A percentile compares a stretch with the other conserved stretches of the same genome.
Evolutionary conservation across 495 filamentous ascomycete species (phyloP).

Genomic region (Stereocaulon alpinum): DNA sequence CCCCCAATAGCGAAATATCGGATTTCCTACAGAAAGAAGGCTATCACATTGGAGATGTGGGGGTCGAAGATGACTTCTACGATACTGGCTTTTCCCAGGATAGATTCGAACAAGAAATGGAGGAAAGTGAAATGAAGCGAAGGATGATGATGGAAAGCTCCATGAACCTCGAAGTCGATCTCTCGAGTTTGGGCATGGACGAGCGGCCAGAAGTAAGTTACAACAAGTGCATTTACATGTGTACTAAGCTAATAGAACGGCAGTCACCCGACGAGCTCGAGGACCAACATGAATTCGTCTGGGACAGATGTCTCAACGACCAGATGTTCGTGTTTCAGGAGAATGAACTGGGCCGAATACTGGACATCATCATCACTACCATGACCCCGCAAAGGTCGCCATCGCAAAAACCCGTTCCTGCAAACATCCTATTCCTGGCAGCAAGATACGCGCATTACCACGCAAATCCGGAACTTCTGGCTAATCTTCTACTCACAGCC

Average conservation of each 20-base stretch:
- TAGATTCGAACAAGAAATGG: constrained; percentile 91
- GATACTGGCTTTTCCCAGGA: constrained; percentile 86
- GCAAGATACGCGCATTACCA: constrained; percentile 97
- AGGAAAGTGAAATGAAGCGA: constrained; percentile 88
- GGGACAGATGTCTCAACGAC: constrained; percentile 89
- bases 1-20: constrained; percentile 90
- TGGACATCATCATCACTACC: constrained; percentile 93
- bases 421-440: constrained; percentile 91
- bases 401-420: constrained; percentile 92
- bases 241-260: not conserved
- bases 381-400: constrained; percentile 96
- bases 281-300: constrained; percentile 92
- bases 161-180: constrained; percentile 90
- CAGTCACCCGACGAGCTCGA: constrained; percentile 77
- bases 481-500: constrained; percentile 67
- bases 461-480: constrained; percentile 73
- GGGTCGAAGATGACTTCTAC: constrained; percentile 94
- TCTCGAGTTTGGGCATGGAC: constrained; percentile 91
- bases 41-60: constrained; percentile 75
- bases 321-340: constrained; percentile 99
- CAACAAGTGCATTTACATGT: not conserved
- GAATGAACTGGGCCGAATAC: constrained; percentile 73
- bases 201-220: constrained; percentile 79
- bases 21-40: constrained; percentile 89
- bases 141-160: constrained; percentile 99